Evolutionary conservation across 192 early-diverging fungal species (phyloP).

Genomic region (Backusella morwellensis): DNA sequence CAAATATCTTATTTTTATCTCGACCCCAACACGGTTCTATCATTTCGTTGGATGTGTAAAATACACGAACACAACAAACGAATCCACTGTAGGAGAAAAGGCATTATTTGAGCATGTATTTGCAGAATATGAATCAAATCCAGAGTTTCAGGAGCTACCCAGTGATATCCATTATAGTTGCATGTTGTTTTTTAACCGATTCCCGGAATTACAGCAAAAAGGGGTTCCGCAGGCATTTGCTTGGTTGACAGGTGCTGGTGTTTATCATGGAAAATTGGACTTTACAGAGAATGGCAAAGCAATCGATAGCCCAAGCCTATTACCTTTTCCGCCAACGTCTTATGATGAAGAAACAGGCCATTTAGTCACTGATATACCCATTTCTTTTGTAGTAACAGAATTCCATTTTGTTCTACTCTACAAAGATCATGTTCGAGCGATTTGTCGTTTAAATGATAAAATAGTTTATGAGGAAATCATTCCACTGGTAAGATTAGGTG

Average conservation of each 20-base stretch:
- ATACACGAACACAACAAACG: slow-evolving; percentile 36
- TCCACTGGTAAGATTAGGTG: slow-evolving; percentile 50
- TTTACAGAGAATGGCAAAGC: slow-evolving; percentile 75
- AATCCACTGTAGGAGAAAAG: slow-evolving; percentile 34
- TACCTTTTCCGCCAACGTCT: slow-evolving; percentile 20
- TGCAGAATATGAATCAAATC: slow-evolving; percentile 58
- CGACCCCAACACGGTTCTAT: slow-evolving; percentile 87
- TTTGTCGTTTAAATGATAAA: slow-evolving; percentile 77
- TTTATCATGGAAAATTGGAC: slow-evolving; percentile 80
- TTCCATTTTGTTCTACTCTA: slow-evolving; percentile 90
- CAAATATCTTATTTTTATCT: slow-evolving; percentile 77
- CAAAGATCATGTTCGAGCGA: slow-evolving; percentile 67
- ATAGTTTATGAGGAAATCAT: slow-evolving; percentile 82
- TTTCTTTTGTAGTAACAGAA: slow-evolving; percentile 79
- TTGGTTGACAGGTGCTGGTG: slow-evolving; percentile 87
- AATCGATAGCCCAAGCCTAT: slow-evolving; percentile 35
- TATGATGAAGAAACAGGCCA: slow-evolving; percentile 35
- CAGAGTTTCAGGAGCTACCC: slow-evolving; percentile 60
- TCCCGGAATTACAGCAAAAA: slow-evolving; percentile 61
- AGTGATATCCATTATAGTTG: slow-evolving; percentile 51
- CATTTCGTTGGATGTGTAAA: slow-evolving; percentile 79
- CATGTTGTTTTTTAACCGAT: slow-evolving; percentile 67
- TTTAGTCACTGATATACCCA: slow-evolving; percentile 53
- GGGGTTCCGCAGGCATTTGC: slow-evolving; percentile 76
- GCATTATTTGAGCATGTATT: slow-evolving; percentile 81